Percentiles rank a stretch among this genome's conserved stretches.
These are phyloP conservation scores for Plasmodiophora brassicae DNA, from an alignment of 208 protist genomes.

Conservation along the genomic window DNA sequence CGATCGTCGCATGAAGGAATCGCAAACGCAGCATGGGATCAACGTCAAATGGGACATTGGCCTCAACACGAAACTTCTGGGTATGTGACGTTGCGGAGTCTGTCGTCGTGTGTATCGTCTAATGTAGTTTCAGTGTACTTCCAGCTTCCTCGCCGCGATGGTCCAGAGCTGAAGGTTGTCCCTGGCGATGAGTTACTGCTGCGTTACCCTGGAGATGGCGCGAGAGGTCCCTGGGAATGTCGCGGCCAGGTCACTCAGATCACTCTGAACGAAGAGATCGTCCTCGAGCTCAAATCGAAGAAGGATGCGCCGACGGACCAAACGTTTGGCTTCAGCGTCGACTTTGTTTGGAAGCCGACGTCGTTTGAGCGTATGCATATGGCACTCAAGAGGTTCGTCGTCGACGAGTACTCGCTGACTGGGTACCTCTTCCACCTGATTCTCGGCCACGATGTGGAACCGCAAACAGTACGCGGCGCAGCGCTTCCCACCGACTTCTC, in stretches of 20 bases:
- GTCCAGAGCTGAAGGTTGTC: constrained; percentile 67
- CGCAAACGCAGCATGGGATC: constrained; percentile 65
- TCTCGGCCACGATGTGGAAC: constrained; percentile 73
- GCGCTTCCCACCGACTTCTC: constrained; percentile 54
- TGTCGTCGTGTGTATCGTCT: neutral
- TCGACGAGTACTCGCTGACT: constrained; percentile 69
- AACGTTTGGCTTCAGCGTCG: constrained; percentile 64
- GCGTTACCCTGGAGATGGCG: constrained; percentile 54
- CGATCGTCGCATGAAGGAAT: constrained; percentile 79
- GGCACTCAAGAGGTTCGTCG: constrained; percentile 76
- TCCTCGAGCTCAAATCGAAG: constrained; percentile 57
- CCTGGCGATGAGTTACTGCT: constrained; percentile 79
- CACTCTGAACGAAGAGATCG: constrained; percentile 62
- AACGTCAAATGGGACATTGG: constrained; percentile 74
- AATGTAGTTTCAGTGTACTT: constrained; percentile 39
- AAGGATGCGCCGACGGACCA: constrained; percentile 39
- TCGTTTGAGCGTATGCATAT: constrained; percentile 72
- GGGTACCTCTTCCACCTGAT: constrained; percentile 81
- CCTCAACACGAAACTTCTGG: constrained; percentile 62
- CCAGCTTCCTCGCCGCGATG: neutral
- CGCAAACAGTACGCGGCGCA: constrained; percentile 34
- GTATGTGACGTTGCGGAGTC: neutral
- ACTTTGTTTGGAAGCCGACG: constrained; percentile 84
- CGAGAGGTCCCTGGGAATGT: constrained; percentile 55
- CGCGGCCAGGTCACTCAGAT: constrained; percentile 63